Evolutionary conservation across 2,329 filamentous ascomycete species (phyloP).

Genomic region (Phyllosticta citriasiana): DNA sequence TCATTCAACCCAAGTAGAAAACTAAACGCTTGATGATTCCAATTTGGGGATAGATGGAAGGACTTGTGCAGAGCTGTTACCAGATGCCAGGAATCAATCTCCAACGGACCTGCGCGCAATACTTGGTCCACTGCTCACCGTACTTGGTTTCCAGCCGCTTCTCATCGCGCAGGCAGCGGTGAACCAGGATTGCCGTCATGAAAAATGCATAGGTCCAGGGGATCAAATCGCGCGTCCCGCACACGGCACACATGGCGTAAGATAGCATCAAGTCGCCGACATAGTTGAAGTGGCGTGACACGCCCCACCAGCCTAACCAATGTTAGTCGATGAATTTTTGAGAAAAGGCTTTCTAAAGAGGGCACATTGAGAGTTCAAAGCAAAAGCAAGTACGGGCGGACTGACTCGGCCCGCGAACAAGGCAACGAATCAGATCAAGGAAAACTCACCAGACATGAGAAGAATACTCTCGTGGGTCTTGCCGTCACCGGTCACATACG

Average conservation of each 20-base stretch:
- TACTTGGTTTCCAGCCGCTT: constrained; percentile 37
- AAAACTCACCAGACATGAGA: constrained; percentile 22
- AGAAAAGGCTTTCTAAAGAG: neutral
- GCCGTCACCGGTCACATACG: constrained; percentile 35
- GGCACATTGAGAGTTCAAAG: neutral
- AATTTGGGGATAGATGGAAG: neutral
- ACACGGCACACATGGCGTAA: constrained; percentile 35
- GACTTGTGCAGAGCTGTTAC: neutral
- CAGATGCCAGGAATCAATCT: constrained; percentile 33
- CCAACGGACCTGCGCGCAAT: constrained; percentile 34
- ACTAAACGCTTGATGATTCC: neutral
- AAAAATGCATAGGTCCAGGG: constrained; percentile 39
- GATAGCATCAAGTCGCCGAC: constrained; percentile 31
- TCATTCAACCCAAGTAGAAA: neutral
- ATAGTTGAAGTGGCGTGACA: constrained; percentile 34
- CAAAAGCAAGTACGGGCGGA: neutral
- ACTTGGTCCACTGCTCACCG: constrained; percentile 35
- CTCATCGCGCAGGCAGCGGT: constrained; percentile 39
- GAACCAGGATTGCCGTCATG: constrained; percentile 35
- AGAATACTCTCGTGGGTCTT: constrained; percentile 24
- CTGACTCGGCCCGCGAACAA: neutral
- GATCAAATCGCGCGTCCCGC: constrained; percentile 28
- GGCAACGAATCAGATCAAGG: neutral
- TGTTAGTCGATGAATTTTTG: neutral
- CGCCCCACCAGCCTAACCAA: constrained; percentile 30